These are phyloP conservation scores for Penicillium argentinense DNA, from an alignment of 495 filamentous ascomycete species.

Conservation along the genomic window DNA sequence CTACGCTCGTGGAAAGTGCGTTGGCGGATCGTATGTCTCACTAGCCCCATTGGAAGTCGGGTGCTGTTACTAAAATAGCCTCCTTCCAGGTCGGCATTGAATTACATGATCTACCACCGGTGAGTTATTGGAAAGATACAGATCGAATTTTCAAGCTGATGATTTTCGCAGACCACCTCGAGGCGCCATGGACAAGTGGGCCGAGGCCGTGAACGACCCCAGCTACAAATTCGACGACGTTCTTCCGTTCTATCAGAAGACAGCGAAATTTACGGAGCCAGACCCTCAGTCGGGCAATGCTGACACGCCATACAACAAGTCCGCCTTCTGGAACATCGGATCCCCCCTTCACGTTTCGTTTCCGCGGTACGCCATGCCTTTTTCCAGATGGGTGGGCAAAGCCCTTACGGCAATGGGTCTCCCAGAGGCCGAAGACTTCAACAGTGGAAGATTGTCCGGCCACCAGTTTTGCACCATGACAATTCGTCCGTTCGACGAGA, in stretches of 20 bases:
- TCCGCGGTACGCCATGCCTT: constrained; percentile 28
- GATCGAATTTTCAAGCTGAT: constrained; percentile 2
- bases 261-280: constrained; percentile 30
- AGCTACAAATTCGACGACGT: constrained; percentile 45
- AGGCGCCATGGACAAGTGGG: constrained; percentile 44
- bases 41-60: neutral
- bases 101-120: constrained; percentile 42
- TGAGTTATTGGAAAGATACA: too few relatives aligned
- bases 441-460: constrained; percentile 31
- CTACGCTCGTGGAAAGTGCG: constrained; percentile 37
- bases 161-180: constrained; percentile 30
- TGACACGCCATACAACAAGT: constrained; percentile 24
- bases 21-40: constrained; percentile 37
- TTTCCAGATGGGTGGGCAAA: constrained; percentile 30
- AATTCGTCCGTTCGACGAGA: constrained; percentile 30
- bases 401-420: constrained; percentile 29
- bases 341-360: constrained; percentile 38
- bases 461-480: constrained; percentile 37
- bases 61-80: neutral
- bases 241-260: constrained; percentile 42
- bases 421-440: constrained; percentile 27
- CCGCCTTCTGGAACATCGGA: constrained; percentile 21
- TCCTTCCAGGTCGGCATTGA: constrained; percentile 27
- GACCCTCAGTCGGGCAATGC: constrained; percentile 15
- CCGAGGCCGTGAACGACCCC: constrained; percentile 44